phyloP scores from a whole-genome alignment of 345 rosid genomes.

The Lepidium didymum region DNA sequence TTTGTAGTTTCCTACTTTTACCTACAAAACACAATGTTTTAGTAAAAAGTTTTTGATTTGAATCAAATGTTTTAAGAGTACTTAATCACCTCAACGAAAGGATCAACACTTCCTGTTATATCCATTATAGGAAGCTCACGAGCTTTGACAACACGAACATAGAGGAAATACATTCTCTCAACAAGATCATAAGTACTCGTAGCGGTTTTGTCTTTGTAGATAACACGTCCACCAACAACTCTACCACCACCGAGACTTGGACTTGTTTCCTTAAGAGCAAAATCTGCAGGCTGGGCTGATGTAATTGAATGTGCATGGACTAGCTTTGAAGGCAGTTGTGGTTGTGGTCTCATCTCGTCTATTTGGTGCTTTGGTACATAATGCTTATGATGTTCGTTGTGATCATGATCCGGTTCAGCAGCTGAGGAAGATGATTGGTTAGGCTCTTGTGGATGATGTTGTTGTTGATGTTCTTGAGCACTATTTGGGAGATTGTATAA shows the following conservation, averaged over 20 bases:
- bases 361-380: slow-evolving; percentile 52
- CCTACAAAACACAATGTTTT: slow-evolving; percentile 27
- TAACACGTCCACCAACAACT: slow-evolving; percentile 81
- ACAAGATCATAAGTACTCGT: slow-evolving; percentile 96
- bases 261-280: slow-evolving; percentile 81
- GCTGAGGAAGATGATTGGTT: slow-evolving; percentile 35
- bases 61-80: not conserved
- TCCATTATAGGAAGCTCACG: slow-evolving; percentile 88
- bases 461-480: slow-evolving; percentile 42
- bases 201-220: slow-evolving; percentile 61
- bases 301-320: slow-evolving; percentile 62
- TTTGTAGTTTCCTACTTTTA: slow-evolving; percentile 81
- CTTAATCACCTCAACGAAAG: slow-evolving; percentile 71
- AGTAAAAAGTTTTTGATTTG: not conserved
- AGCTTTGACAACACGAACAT: slow-evolving; percentile 93
- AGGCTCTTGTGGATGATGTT: slow-evolving; percentile 38
- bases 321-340: slow-evolving; percentile 53
- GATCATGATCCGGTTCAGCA: not conserved
- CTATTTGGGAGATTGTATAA: slow-evolving; percentile 85
- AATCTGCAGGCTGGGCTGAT: slow-evolving; percentile 71
- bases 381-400: slow-evolving; percentile 38
- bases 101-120: slow-evolving; percentile 88
- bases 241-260: slow-evolving; percentile 94
- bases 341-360: slow-evolving; percentile 63
- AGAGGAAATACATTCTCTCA: slow-evolving; percentile 90